phyloP scores from a whole-genome alignment of 257 asterid genomes.

The Solanum boliviense region DNA sequence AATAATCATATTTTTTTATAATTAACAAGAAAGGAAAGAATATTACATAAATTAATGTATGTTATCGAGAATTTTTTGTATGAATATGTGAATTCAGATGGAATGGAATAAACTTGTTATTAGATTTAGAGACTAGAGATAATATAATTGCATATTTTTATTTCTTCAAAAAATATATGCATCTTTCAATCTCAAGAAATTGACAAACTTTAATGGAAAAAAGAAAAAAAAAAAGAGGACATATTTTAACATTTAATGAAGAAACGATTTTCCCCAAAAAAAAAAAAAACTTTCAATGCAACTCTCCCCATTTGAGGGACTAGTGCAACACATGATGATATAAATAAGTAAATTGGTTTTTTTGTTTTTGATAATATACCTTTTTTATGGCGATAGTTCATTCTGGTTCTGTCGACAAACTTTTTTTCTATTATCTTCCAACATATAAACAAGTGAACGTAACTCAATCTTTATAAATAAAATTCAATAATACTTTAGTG shows the following conservation, averaged over 20 bases:
- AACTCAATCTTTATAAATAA: background rate
- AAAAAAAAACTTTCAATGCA: no score
- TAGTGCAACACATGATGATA: no score
- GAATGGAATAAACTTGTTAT: background rate
- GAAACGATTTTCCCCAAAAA: background rate
- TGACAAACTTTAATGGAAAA: background rate
- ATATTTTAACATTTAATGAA: background rate
- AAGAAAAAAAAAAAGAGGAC: no score
- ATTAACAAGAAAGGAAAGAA: background rate
- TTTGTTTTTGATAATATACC: background rate
- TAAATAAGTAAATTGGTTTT: background rate
- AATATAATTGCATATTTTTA: background rate
- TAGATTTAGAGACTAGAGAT: background rate
- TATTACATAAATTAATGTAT: background rate
- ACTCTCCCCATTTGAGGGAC: no score
- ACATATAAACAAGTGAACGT: background rate
- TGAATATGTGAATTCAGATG: background rate
- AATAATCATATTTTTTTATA: no score
- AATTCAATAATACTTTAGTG: background rate
- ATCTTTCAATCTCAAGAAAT: background rate
- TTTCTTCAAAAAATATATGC: background rate
- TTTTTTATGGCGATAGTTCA: background rate
- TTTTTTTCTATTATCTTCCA: background rate
- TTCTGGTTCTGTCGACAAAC: background rate
- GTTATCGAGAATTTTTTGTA: background rate